A percentile compares a stretch with the other conserved stretches of the same genome.
These are phyloP conservation scores for Colletotrichum tropicale DNA, from an alignment of 2,329 filamentous ascomycete genomes.

Conservation along the genomic window DNA sequence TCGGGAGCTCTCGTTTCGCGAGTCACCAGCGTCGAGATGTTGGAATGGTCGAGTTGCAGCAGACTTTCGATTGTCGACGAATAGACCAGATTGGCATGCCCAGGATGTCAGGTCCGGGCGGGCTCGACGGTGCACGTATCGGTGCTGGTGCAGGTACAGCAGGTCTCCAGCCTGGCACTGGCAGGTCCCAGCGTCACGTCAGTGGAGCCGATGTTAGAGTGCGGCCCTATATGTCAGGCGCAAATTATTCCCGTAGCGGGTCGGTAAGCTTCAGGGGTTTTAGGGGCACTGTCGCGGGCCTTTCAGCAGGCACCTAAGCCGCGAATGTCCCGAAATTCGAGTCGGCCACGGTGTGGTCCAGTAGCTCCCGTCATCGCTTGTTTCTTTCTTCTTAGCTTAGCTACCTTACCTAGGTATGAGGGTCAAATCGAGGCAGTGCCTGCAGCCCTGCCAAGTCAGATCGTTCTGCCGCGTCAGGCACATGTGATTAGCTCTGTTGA, in stretches of 20 bases:
- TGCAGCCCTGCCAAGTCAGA: neutral
- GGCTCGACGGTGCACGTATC: neutral
- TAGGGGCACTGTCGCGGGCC: neutral
- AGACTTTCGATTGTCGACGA: neutral
- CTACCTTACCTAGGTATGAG: neutral
- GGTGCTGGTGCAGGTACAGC: neutral
- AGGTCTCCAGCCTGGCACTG: neutral
- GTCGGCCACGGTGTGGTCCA: neutral
- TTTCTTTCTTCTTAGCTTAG: neutral
- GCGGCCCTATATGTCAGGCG: conserved; percentile 16
- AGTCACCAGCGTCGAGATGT: neutral
- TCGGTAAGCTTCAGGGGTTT: neutral
- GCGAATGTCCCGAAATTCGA: neutral
- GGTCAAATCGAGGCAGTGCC: neutral
- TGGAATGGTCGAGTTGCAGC: neutral
- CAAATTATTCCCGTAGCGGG: neutral
- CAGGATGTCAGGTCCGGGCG: conserved; percentile 11
- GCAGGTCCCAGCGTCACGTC: neutral
- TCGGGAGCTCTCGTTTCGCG: conserved; percentile 6
- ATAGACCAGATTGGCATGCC: conserved; percentile 17
- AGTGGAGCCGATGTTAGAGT: neutral
- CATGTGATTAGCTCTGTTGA: neutral
- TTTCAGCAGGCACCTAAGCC: neutral
- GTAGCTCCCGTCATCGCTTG: neutral
- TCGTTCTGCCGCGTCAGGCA: neutral